Base-by-base conservation (phyloP, 371 early-diverging fungal species). In the Mucor lusitanicus region DNA sequence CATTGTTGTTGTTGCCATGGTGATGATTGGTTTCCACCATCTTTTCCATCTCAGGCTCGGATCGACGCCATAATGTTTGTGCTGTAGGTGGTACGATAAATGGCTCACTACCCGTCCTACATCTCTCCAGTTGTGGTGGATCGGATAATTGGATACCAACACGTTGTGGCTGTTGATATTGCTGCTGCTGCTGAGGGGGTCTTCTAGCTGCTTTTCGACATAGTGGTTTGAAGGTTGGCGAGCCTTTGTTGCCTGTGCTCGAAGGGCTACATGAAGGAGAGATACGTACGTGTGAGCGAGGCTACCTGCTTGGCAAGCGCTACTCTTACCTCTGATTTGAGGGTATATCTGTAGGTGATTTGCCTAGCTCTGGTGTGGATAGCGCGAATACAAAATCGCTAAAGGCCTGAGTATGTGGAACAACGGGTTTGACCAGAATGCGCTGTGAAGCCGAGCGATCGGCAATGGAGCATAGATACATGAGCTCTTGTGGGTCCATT, bases 401-500 rank as follows among this genome's bases (percentile, higher is more conserved):
- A 27, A 53, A 53, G 23, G 27, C 13, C 15, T 23, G 37, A 17
- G 35, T 40, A n/a, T 59, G 62, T 61, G 25, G 6, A 33, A 64
- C 27, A 5, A 25, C 44, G 12, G 74, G 69, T 64, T 58, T 58
- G 13, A 83, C 72, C 28, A 83, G 61, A 37, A 83, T 75, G 17
- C 80, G 80, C 13, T 83, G 75, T 50, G 72, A 68, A 2, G 83
- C 80, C 44, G 79, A 62, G 54, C 71, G 67, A 64, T 83, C 83
- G 21, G 83, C 80, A 64, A 74, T 70, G 15, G 77, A 72, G 59
- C 83, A 83, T 35, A 83, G 55, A 50, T 67, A 67, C 59, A 77
- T 63, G 17, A 83, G 46, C 28, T 76, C 80, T 35, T 76, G 72
- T 11, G 75, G 66, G 32, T 68, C 67, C 63, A 83, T 71, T 17